These are phyloP conservation scores for Phytomonas francai DNA, from an alignment of 208 protist genomes.

Conservation along the genomic window DNA sequence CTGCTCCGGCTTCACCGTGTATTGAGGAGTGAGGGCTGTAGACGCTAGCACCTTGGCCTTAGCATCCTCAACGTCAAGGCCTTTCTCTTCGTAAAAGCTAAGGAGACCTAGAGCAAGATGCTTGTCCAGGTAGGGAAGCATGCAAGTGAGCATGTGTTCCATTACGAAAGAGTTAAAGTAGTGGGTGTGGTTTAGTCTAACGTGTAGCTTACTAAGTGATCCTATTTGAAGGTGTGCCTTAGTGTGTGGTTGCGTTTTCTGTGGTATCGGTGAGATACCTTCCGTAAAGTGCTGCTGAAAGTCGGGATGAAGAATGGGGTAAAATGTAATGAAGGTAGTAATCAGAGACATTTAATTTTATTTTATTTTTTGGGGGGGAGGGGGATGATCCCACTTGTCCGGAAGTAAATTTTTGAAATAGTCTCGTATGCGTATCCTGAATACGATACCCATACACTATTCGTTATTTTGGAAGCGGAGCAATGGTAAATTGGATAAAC, in stretches of 20 bases:
- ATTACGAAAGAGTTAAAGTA: conserved; percentile 10
- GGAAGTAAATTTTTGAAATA: not conserved
- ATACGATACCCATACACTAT: not conserved
- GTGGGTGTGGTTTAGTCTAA: conserved; percentile 4
- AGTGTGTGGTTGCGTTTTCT: conserved; percentile 4
- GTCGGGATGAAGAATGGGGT: not conserved
- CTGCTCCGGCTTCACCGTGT: conserved; percentile 58
- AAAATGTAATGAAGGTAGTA: not conserved
- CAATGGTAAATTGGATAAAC: not conserved
- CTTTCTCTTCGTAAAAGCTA: conserved; percentile 63
- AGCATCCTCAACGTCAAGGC: conserved; percentile 61
- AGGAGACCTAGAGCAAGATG: conserved; percentile 77
- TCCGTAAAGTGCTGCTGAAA: not conserved
- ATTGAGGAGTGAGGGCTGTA: conserved; percentile 63
- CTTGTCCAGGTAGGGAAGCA: conserved; percentile 83
- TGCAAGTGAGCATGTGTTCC: conserved; percentile 60
- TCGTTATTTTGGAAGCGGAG: not conserved
- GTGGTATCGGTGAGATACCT: not conserved
- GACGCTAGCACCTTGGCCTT: conserved; percentile 49
- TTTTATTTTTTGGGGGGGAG: too few relatives aligned
- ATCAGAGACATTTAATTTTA: not conserved
- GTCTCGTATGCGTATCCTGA: not conserved
- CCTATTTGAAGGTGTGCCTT: not conserved
- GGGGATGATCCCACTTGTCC: not conserved
- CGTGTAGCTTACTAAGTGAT: conserved; percentile 1